Base-by-base conservation (phyloP, 129 eudicot genomes). In the Flaveria trinervia region DNA sequence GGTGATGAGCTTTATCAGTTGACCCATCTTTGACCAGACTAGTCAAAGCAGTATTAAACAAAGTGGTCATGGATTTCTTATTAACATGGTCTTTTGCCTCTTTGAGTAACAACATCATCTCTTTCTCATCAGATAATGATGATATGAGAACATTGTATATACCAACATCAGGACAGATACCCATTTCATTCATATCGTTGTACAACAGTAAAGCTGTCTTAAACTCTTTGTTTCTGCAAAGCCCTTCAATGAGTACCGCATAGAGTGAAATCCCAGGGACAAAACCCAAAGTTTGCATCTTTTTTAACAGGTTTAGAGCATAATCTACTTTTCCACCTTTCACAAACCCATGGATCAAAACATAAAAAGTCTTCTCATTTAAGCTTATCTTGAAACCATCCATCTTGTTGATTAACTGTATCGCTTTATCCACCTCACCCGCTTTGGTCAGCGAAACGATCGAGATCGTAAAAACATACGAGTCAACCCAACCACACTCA, bases 281-380 rank as follows among this genome's bases (percentile, higher is more conserved):
- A 82, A 81, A 75, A 36, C 92, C 92, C 39, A 74, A 71, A 74
- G 16, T 80, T 65, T 23, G 83, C 98, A 92, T 92, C 83, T 83
- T 88, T 68, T 83, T 79, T 8, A 88, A 83, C n/a, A 92, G 68
- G 17, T 78, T 80, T 72, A 90, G 77, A 36, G 87, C 96, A 49
- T 83, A 78, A 67, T 86, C 94, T 9, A 86, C 88, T 68, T 83
- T 85, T 1, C 70, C 69, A 71, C 70, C 85, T 75, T 72, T 86
- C 73, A 83, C 90, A 74, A 92, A 88, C 81, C 98, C 98, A 71
- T 92, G 95, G 65, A 92, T 85, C 83, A 92, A 72, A 75, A 88
- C 84, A 80, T 66, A 88, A 69, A 78, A 83, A 18, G 96, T 92
- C 83, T 88, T 92, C 85, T 88, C 94, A 25, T 83, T 92, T 81